A percentile compares a stretch with the other conserved stretches of the same genome.
phyloP scores from a whole-genome alignment of 2,329 filamentous ascomycete species.

The Myriosclerotinia scirpicola region DNA sequence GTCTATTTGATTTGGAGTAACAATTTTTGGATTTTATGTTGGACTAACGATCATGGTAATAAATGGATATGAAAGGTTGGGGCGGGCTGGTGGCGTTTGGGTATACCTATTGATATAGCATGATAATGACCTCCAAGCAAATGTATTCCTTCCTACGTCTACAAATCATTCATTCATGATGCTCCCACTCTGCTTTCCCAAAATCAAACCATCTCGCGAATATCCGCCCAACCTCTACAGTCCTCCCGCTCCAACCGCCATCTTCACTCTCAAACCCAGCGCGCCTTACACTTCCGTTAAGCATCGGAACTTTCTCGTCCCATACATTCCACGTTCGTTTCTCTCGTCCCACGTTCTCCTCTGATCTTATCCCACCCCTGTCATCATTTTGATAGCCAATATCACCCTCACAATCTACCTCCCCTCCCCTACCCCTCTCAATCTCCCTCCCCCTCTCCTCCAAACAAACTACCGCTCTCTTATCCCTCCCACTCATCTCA shows the following conservation, averaged over 20 bases:
- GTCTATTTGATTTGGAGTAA: constrained; percentile 47
- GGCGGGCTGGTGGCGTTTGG: constrained; percentile 34
- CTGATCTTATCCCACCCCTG: neutral
- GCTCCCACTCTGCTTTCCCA: constrained; percentile 43
- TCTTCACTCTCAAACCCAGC: constrained; percentile 47
- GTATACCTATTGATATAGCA: constrained; percentile 40
- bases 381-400: neutral
- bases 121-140: constrained; percentile 35
- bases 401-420: neutral
- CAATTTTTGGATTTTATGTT: constrained; percentile 26
- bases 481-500: constrained; percentile 54
- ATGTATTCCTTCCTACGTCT: neutral
- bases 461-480: constrained; percentile 48
- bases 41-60: constrained; percentile 23
- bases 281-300: constrained; percentile 56
- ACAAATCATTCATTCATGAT: neutral
- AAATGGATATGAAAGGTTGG: constrained; percentile 24
- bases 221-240: constrained; percentile 57
- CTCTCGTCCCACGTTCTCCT: constrained; percentile 2
- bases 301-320: constrained; percentile 57
- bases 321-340: constrained; percentile 40
- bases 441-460: constrained; percentile 45
- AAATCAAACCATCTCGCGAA: constrained; percentile 67
- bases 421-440: neutral
- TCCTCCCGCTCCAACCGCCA: constrained; percentile 57